Percentiles rank a stretch among this genome's conserved stretches.
Evolutionary conservation across 129 eudicot genomes (phyloP).

Genomic region (Dittrichia graveolens): DNA sequence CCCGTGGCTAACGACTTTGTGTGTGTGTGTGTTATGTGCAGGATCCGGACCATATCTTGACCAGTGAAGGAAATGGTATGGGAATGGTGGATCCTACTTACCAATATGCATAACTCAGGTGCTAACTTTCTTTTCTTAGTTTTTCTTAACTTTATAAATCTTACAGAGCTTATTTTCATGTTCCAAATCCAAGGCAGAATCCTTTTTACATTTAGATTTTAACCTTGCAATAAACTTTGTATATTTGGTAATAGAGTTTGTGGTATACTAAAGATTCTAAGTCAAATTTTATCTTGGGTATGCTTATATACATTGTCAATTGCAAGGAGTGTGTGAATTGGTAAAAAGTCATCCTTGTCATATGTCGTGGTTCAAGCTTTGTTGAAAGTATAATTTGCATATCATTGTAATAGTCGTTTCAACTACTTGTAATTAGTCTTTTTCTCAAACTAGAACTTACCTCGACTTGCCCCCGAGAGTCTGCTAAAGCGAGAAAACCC

Average conservation of each 20-base stretch:
- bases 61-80: slow-evolving; percentile 66
- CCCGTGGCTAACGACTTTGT: not conserved
- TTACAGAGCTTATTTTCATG: not conserved
- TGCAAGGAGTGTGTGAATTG: not conserved
- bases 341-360: too few species aligned
- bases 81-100: slow-evolving; percentile 73
- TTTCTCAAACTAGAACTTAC: too few species aligned
- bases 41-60: slow-evolving; percentile 61
- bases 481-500: too few species aligned
- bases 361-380: too few species aligned
- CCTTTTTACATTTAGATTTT: not conserved
- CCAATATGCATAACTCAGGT: slow-evolving; percentile 36
- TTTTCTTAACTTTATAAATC: not conserved
- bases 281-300: not conserved
- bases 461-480: too few species aligned
- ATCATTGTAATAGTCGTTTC: too few species aligned
- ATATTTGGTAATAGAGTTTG: not conserved
- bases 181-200: not conserved
- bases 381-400: too few species aligned
- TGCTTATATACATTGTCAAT: not conserved
- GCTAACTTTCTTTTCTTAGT: not conserved
- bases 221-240: not conserved
- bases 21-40: slow-evolving; percentile 23
- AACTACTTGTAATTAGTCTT: too few species aligned
- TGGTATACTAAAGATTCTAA: not conserved